These are phyloP conservation scores for Maudiozyma saulgeensis DNA, from an alignment of 805 yeast genomes.

Conservation along the genomic window DNA sequence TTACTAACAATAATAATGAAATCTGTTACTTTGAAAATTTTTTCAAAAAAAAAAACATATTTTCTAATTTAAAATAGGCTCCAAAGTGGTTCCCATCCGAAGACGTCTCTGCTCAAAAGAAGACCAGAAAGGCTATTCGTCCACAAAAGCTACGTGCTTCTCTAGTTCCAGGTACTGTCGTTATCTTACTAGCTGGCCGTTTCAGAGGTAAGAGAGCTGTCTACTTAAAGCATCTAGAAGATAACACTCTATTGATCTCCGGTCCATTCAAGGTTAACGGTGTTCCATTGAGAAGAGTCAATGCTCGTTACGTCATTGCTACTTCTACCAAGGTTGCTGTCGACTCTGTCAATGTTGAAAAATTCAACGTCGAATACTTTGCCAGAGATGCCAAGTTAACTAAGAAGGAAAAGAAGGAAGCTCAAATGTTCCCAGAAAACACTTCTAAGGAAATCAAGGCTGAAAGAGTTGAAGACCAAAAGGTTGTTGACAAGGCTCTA, in stretches of 20 bases:
- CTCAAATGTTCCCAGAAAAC: conserved; percentile 77
- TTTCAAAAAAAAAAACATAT: background rate
- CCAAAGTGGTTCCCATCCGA: conserved; percentile 91
- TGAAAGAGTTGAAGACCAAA: conserved; percentile 93
- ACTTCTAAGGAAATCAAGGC: conserved; percentile 78
- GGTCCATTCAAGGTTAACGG: conserved; percentile 99
- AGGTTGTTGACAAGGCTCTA: conserved; percentile 83
- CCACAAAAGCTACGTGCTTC: conserved; percentile 93
- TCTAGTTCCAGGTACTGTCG: conserved; percentile 92
- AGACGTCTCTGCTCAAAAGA: conserved; percentile 76
- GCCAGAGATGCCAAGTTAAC: conserved; percentile 78
- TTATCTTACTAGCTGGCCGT: conserved; percentile 95
- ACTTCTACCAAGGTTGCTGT: conserved; percentile 86
- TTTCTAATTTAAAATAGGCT: conserved; percentile 35
- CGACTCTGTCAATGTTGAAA: conserved; percentile 69
- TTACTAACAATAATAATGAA: conserved; percentile 13
- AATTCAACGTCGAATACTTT: conserved; percentile 87
- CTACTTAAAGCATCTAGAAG: conserved; percentile 89
- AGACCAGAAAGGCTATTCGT: conserved; percentile 78
- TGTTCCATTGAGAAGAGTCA: conserved; percentile 98
- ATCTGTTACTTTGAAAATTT: conserved; percentile 1
- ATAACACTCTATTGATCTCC: conserved; percentile 89
- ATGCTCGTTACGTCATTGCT: conserved; percentile 96
- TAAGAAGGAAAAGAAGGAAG: conserved; percentile 74
- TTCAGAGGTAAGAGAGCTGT: conserved; percentile 99